These are phyloP conservation scores for Zarea fungicola DNA, from an alignment of 2,329 filamentous ascomycete species.

Conservation along the genomic window DNA sequence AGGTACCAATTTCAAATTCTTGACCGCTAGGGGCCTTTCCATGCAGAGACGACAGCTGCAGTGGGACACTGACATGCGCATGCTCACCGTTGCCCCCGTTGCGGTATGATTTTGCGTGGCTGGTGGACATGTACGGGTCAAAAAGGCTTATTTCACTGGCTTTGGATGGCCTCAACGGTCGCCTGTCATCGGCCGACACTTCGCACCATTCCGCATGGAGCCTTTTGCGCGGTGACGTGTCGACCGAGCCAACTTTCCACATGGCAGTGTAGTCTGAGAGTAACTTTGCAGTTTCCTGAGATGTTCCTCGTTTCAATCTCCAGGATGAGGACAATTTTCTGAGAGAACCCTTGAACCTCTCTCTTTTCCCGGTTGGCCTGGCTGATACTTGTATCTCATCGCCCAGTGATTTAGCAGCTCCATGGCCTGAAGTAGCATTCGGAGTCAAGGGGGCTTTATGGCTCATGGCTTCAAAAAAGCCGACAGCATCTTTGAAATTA, in stretches of 20 bases:
- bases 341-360: slow-evolving; percentile 15
- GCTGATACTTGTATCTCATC: background rate
- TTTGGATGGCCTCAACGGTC: background rate
- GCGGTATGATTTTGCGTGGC: background rate
- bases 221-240: slow-evolving; percentile 3
- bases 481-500: slow-evolving; percentile 22
- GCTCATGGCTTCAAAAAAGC: slow-evolving; percentile 26
- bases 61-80: background rate
- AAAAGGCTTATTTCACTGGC: slow-evolving; percentile 1
- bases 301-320: slow-evolving; percentile 16
- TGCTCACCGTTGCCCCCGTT: background rate
- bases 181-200: background rate
- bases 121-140: slow-evolving; percentile 1
- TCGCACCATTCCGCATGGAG: slow-evolving; percentile 11
- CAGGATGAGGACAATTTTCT: slow-evolving; percentile 19
- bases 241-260: slow-evolving; percentile 9
- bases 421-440: background rate
- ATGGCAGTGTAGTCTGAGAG: slow-evolving; percentile 2
- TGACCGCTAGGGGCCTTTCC: background rate
- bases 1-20: background rate
- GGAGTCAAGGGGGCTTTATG: background rate
- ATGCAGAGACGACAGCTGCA: slow-evolving; percentile 7
- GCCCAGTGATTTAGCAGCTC: background rate
- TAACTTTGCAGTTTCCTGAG: background rate
- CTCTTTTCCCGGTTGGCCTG: background rate